phyloP scores from a whole-genome alignment of 176 grass and related monocot species.

The Typha latifolia region DNA sequence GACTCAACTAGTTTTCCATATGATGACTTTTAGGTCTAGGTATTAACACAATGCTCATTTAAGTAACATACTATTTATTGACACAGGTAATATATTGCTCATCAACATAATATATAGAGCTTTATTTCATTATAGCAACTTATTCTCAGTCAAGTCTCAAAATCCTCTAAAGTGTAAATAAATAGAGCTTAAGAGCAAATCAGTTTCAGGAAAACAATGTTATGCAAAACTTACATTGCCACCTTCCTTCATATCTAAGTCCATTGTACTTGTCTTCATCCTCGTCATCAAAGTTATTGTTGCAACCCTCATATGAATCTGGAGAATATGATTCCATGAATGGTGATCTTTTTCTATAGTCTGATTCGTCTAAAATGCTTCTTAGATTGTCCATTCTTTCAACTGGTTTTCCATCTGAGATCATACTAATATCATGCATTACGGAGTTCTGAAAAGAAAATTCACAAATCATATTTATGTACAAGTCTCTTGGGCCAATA shows the following conservation, averaged over 20 bases:
- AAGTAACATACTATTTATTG: no score
- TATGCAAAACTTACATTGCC: constrained; percentile 31
- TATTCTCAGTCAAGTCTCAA: no score
- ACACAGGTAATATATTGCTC: no score
- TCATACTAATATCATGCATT: constrained; percentile 28
- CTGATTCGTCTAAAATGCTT: constrained; percentile 23
- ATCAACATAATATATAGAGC: no score
- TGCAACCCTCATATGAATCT: constrained; percentile 23
- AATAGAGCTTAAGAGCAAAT: neutral
- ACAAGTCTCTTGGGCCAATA: neutral
- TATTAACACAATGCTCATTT: no score
- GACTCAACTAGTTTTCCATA: no score
- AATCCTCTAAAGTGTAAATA: neutral
- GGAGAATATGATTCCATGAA: constrained; percentile 25
- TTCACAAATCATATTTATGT: neutral
- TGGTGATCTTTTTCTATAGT: constrained; percentile 13
- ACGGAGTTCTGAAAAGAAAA: constrained; percentile 34
- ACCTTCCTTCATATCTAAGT: constrained; percentile 22
- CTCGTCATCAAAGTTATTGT: constrained; percentile 21
- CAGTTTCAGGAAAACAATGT: neutral
- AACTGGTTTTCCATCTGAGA: constrained; percentile 23
- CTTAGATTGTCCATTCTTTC: constrained; percentile 7
- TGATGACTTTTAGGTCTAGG: no score
- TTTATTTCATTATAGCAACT: no score
- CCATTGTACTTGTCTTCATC: constrained; percentile 32